Evolutionary conservation across 75 land plant genomes (phyloP), one percentile per base, ranked within the genome.

Genomic region (Azolla pinnata): DNA sequence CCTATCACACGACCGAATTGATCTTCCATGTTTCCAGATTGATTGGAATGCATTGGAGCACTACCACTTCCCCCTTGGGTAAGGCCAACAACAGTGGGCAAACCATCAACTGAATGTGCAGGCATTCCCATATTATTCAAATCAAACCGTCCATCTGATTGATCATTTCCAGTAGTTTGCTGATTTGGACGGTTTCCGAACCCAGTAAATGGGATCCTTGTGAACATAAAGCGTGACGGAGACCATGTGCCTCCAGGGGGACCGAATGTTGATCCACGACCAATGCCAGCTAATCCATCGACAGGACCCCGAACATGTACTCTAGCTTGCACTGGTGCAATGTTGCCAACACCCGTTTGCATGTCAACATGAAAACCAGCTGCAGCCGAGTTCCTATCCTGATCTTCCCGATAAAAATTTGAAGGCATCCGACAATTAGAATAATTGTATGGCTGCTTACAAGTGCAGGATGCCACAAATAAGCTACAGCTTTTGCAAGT

Each of bases 251-350:
- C 45, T 18, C 63, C 75, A 38, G 74, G 70, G 18, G 92, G 75
- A 4, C 66, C 76, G 65, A 71, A 75, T 26, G 83, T 72, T 23
- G 75, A 61, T 28, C 89, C 93, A 34, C 93, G 86, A 21, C 97
- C 97, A 61, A 92, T 82, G 31, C 86, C 97, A 63, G 95, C 93
- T 62, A 92, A 86, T 34, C 97, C 97, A 69, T 92, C 97, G 63
- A 70, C 70, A 21, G 86, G 42, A 4, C 77, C 83, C 53, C 93
- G 75, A 12, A 81, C 92, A 75, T 87, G 97, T 10, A 92, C 86
- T 31, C 97, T 66, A 9, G 72, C 84, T 28, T 88, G 81, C 44
- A 76, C 78, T 68, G 69, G 72, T 12, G 64, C 42, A 30, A 62
- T 65, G 70, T 51, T 70, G 54, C 72, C 75, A 44, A 65, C 80